phyloP scores from a whole-genome alignment of 768 basidiomycete genomes.

The Gloeophyllum trabeum region DNA sequence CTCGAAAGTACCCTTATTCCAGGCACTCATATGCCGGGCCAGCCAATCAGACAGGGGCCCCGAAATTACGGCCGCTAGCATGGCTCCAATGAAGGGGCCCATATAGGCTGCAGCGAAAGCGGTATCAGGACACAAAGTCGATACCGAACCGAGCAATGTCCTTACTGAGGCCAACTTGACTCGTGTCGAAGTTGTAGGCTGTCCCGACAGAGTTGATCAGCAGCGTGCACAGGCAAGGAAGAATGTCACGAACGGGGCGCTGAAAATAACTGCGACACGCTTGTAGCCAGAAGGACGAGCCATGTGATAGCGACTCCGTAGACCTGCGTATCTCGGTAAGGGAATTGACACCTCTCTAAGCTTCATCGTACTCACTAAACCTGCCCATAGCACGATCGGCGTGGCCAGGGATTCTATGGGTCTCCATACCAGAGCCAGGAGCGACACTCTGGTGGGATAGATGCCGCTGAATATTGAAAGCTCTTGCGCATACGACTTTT shows the following conservation, averaged over 20 bases:
- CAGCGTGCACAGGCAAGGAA: neutral
- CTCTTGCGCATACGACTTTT: conserved; percentile 1
- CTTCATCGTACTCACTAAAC: neutral
- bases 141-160: neutral
- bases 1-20: conserved; percentile 6
- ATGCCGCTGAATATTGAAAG: conserved; percentile 1
- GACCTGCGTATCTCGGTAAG: neutral
- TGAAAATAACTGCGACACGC: conserved; percentile 10
- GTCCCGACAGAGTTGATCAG: neutral
- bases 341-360: neutral
- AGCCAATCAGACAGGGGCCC: conserved; percentile 10
- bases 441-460: neutral
- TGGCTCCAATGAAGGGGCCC: conserved; percentile 7
- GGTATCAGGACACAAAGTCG: neutral
- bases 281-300: conserved; percentile 12
- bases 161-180: conserved; percentile 6
- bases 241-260: conserved; percentile 6
- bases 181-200: conserved; percentile 9
- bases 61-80: conserved; percentile 6
- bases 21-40: conserved; percentile 5
- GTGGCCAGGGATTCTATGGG: neutral
- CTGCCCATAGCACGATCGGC: conserved; percentile 4
- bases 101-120: conserved; percentile 3
- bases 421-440: neutral
- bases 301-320: conserved; percentile 12